Conservation (phyloP, 306 rosid species). For the Chamaecrista fasciculata region DNA sequence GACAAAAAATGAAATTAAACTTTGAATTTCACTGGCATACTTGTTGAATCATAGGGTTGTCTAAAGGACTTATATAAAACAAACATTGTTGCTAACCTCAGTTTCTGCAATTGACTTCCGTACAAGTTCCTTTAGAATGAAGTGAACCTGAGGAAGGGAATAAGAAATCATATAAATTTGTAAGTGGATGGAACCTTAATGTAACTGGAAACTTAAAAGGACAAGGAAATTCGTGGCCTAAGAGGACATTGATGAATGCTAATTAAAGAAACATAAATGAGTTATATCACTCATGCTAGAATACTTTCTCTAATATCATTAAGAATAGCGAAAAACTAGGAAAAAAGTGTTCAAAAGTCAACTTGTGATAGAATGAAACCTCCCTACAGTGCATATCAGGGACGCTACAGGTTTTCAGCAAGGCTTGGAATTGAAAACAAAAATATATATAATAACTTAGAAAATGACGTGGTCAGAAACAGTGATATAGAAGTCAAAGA, state of each 20-base stretch:
- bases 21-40: slow-evolving; percentile 3
- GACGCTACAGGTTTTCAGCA: not conserved
- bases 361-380: slow-evolving; percentile 17
- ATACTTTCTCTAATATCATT: not conserved
- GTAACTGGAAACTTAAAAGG: not conserved
- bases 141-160: slow-evolving; percentile 71
- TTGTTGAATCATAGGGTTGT: slow-evolving; percentile 1
- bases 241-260: not conserved
- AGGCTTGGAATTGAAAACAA: not conserved
- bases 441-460: no score
- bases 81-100: slow-evolving; percentile 48
- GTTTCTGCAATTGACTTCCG: slow-evolving; percentile 94
- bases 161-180: not conserved
- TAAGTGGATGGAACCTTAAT: slow-evolving; percentile 1
- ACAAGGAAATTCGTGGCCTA: not conserved
- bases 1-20: not conserved
- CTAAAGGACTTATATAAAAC: slow-evolving; percentile 10
- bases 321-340: not conserved
- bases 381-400: not conserved
- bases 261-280: slow-evolving; percentile 16
- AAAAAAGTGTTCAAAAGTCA: slow-evolving; percentile 6
- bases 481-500: slow-evolving; percentile 12
- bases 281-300: slow-evolving; percentile 9
- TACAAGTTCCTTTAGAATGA: slow-evolving; percentile 91
- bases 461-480: not conserved